A percentile compares a stretch with the other conserved stretches of the same genome.
Conservation (phyloP, 768 basidiomycete species). For the Glaciozyma martinii region DNA sequence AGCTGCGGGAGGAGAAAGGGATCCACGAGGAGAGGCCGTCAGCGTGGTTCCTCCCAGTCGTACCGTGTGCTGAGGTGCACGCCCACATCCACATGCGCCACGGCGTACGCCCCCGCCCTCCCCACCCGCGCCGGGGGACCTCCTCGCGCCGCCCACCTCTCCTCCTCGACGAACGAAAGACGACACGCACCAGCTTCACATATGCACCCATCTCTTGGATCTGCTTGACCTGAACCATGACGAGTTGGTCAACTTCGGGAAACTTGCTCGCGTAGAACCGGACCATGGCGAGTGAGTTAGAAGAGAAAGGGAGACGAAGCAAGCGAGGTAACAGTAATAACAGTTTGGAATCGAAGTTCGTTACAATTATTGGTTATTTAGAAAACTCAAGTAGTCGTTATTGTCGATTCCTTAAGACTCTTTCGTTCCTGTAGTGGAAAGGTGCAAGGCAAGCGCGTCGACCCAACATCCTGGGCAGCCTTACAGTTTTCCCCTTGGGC, state of each 20-base stretch:
- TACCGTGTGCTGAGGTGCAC: not conserved
- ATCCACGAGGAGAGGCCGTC: not conserved
- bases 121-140: not conserved
- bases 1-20: slow-evolving; percentile 49
- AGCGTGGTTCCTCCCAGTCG: not conserved
- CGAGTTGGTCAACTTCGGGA: slow-evolving; percentile 73
- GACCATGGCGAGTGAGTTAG: not conserved
- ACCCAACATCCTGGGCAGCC: no score
- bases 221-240: slow-evolving; percentile 99
- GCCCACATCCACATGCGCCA: not conserved
- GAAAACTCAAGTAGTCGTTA: no score
- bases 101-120: not conserved
- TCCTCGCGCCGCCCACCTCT: not conserved
- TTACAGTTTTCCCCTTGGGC: no score
- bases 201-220: slow-evolving; percentile 99
- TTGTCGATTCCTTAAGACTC: no score
- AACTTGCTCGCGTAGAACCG: slow-evolving; percentile 29
- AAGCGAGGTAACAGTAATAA: not conserved
- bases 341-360: no score
- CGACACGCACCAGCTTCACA: slow-evolving; percentile 70
- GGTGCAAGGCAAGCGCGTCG: no score
- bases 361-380: no score
- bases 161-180: not conserved
- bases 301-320: not conserved
- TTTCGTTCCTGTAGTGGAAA: no score